A percentile compares a stretch with the other conserved stretches of the same genome.
Conservation (phyloP, 805 yeast genomes). For the Limtongia smithiae region DNA sequence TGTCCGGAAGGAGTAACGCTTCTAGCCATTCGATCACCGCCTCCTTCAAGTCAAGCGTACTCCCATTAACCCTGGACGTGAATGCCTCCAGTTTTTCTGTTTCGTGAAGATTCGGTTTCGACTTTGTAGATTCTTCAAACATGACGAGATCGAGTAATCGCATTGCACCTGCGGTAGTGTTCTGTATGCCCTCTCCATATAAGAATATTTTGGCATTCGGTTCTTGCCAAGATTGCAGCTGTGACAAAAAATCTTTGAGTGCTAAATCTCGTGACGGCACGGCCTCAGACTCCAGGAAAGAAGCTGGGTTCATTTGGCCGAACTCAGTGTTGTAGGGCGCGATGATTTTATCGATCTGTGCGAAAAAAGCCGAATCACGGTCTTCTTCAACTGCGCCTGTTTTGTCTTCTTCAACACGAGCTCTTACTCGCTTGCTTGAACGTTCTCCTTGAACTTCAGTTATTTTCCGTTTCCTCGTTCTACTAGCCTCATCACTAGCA, state of each 20-base stretch:
- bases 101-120: slow-evolving; percentile 3
- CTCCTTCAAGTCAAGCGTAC: slow-evolving; percentile 1
- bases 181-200: slow-evolving; percentile 23
- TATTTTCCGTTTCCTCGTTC: slow-evolving; percentile 16
- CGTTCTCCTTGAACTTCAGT: slow-evolving; percentile 19
- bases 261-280: not conserved
- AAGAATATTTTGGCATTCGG: slow-evolving; percentile 9
- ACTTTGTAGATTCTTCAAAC: slow-evolving; percentile 1
- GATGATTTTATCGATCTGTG: slow-evolving; percentile 11
- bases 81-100: slow-evolving; percentile 8
- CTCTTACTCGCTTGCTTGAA: slow-evolving; percentile 33
- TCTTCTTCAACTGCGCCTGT: slow-evolving; percentile 19
- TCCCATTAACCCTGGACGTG: slow-evolving; percentile 1
- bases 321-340: slow-evolving; percentile 7
- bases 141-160: slow-evolving; percentile 18
- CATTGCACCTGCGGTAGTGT: slow-evolving; percentile 12
- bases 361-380: slow-evolving; percentile 15
- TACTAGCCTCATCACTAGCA: not conserved
- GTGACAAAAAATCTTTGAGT: slow-evolving; percentile 13
- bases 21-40: slow-evolving; percentile 4
- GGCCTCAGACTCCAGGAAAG: not conserved
- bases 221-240: slow-evolving; percentile 15
- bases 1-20: slow-evolving; percentile 13
- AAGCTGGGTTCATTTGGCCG: slow-evolving; percentile 7
- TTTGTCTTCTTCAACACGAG: slow-evolving; percentile 30